Evolutionary conservation across 2,329 filamentous ascomycete species (phyloP), one percentile per base, ranked within the genome.

Genomic region (Magnaporthiopsis rhizophila): DNA sequence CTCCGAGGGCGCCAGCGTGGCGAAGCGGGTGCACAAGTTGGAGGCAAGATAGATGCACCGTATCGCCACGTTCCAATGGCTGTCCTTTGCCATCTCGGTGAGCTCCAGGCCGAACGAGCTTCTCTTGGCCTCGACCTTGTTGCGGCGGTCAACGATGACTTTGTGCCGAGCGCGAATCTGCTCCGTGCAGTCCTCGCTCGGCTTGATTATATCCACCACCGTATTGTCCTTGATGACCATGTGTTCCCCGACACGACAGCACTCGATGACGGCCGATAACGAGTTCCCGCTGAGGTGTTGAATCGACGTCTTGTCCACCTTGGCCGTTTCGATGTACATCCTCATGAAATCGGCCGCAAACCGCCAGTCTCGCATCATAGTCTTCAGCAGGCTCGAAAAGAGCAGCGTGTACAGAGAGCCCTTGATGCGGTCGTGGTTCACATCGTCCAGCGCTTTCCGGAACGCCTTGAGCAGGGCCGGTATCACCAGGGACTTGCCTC

Each of bases 41-140:
- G 94, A 87, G 5, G 96, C 91, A 73, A 99, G 95, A 50, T 96
- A 90, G 12, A 91, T 90, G 65, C 93, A 96, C 34, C 94, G 85
- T 62, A 88, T 92, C 7, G 94, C 94, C 70, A 97, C 93, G 79
- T 97, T 98, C 95, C 95, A 99, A 73, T 99, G 96, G 0, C 92
- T 91, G 3, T 85, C 85, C 70, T 86, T 88, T 1, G 92, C 90
- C 66, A 89, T 79, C 65, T 89, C 85, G 4, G 93, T 89, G 38
- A 99, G 81, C 73, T 98, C 92, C 64, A 91, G 80, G 0, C 93
- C 91, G 32, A 99, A 79, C 3, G 86, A 84, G 0, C 87, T 81
- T 78, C 99, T 99, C 78, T 90, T 92, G 64, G 83, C 81, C 75
- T 99, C 95, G 5, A 98, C 92, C 66, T 85, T 84, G 62, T 80